Base-by-base conservation (phyloP, 2,329 filamentous ascomycete species). In the Nemania serpens region DNA sequence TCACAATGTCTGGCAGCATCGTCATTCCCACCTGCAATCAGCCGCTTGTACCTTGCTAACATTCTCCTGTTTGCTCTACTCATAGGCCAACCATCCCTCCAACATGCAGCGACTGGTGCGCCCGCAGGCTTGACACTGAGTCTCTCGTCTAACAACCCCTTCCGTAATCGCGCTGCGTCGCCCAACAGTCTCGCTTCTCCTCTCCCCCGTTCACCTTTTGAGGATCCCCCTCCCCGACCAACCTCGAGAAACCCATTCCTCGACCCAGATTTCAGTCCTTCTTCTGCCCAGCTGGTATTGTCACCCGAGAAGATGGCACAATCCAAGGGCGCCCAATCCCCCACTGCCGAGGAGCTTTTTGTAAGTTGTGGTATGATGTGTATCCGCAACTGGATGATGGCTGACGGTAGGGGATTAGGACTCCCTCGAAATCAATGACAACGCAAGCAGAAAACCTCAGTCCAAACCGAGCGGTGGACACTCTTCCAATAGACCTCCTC, bases 101-200 rank as follows among this genome's bases (percentile, higher is more conserved):
- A 76, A 69, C 81, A 78, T 66, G 83, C 58, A 17, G 53, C 64
- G 33, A 61, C 58, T 57, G 55, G 43, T 25, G 51, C 50, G 29
- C 20, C 84, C 68, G 75, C 82, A 66, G 82, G 81, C 68, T 79
- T 89, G 73, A 79, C 84, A 56, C 78, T 89, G 74, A 89, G 87
- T 76, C 84, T 93, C 71, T 88, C 88, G 75, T 93, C 90, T 75
- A 93, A 93, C 82, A 93, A 93, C 74, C 90, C 90, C 64, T 93
- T 86, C 71, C 88, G 90, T 79, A 91, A 91, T 76, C 86, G 88
- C 71, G 86, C 88, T 66, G 80, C 81, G 39, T 91, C 89, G 65
- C 88, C 84, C 72, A 73, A 67, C 63, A 73, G 63, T 66, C 70
- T 72, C 70, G 78, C 70, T 66, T 72, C 69, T 71, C 77, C 74